Conservation (phyloP, 768 basidiomycete genomes). For the Leccinum imitatum region DNA sequence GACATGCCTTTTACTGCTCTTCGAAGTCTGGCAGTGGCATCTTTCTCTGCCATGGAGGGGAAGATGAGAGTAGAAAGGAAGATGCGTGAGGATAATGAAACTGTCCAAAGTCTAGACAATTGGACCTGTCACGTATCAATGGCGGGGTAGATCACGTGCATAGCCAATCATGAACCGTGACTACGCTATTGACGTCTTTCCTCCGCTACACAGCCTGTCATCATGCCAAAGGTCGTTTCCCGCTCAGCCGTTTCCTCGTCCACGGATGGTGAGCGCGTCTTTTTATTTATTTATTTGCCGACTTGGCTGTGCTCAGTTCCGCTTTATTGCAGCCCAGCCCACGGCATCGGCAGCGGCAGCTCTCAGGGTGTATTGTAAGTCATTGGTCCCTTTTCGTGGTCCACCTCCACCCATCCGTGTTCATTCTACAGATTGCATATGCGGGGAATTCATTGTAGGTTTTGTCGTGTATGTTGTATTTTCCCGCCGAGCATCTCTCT, state of each 20-base stretch:
- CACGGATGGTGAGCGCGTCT: conserved; percentile 60
- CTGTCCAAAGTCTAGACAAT: conserved; percentile 21
- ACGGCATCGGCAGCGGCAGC: conserved; percentile 77
- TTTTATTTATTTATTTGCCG: not conserved
- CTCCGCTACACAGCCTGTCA: not conserved
- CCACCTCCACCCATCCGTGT: conserved; percentile 11
- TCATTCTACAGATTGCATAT: conserved; percentile 67
- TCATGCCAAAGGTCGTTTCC: conserved; percentile 92
- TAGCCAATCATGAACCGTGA: conserved; percentile 1
- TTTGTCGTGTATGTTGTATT: conserved; percentile 1
- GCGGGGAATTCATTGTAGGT: conserved; percentile 83
- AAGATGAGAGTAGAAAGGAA: conserved; percentile 24
- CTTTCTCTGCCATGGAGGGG: conserved; percentile 75
- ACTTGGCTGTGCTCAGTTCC: not conserved
- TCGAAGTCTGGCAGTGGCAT: conserved; percentile 69
- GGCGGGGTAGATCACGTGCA: conserved; percentile 29
- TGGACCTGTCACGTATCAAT: conserved; percentile 10
- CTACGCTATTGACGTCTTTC: conserved; percentile 1
- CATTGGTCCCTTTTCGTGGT: conserved; percentile 9
- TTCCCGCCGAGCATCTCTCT: conserved; percentile 1
- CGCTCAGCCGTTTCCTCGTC: conserved; percentile 88
- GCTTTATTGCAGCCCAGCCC: conserved; percentile 55
- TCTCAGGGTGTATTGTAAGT: conserved; percentile 79
- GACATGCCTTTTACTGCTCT: conserved; percentile 74
- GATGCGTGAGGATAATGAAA: conserved; percentile 25